Evolutionary conservation across 1,284 basidiomycete species (phyloP).

Genomic region (Cystobasidium sp.): DNA sequence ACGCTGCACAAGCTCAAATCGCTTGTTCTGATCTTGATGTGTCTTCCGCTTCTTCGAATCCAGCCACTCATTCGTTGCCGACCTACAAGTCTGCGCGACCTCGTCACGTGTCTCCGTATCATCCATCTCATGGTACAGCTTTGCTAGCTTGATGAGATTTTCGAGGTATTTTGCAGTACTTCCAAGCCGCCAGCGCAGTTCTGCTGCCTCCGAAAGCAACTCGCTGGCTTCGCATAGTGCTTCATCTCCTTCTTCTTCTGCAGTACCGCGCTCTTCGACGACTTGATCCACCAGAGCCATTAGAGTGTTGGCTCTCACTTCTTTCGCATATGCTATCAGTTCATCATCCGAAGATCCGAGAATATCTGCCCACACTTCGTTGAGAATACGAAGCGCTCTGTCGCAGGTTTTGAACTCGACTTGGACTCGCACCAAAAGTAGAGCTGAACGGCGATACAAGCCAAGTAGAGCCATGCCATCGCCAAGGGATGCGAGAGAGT

Average conservation of each 20-base stretch:
- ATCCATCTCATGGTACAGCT: slow-evolving; percentile 3
- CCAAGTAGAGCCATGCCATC: slow-evolving; percentile 26
- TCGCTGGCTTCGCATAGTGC: neutral
- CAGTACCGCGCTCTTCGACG: slow-evolving; percentile 5
- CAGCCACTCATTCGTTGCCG: slow-evolving; percentile 16
- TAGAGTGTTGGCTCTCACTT: slow-evolving; percentile 17
- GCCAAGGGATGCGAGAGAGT: slow-evolving; percentile 1
- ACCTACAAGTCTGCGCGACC: slow-evolving; percentile 14
- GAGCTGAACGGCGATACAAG: neutral
- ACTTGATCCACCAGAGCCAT: slow-evolving; percentile 21
- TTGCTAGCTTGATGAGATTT: neutral
- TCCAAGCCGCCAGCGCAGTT: neutral
- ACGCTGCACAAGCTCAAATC: neutral
- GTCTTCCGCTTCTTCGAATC: neutral
- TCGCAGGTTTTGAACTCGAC: slow-evolving; percentile 15
- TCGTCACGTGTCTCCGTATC: neutral
- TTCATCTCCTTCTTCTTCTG: slow-evolving; percentile 27
- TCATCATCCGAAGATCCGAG: slow-evolving; percentile 6
- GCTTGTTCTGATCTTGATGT: neutral
- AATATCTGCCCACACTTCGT: slow-evolving; percentile 30
- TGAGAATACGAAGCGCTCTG: slow-evolving; percentile 32
- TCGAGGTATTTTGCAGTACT: neutral
- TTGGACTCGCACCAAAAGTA: slow-evolving; percentile 32
- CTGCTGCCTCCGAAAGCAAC: neutral
- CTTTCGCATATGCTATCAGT: slow-evolving; percentile 16